Evolutionary conservation across 2,329 filamentous ascomycete species (phyloP).

Genomic region (Hymenoscyphus linearis): DNA sequence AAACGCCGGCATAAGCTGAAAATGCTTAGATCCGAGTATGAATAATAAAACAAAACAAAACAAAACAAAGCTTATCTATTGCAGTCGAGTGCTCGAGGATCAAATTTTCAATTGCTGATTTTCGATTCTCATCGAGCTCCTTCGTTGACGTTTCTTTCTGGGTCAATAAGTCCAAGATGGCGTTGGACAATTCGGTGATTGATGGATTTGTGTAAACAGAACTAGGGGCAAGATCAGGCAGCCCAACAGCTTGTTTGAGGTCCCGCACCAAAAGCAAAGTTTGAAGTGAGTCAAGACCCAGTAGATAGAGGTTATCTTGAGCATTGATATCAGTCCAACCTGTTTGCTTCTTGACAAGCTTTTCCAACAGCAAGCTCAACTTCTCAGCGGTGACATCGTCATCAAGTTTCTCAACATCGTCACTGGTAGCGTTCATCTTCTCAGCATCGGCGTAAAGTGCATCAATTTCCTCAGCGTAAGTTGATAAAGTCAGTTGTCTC

Average conservation of each 20-base stretch:
- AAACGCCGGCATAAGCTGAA: no score
- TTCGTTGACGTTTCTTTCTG: not conserved
- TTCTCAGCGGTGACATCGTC: not conserved
- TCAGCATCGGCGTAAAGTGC: conserved; percentile 29
- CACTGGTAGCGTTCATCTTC: not conserved
- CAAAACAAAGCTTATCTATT: not conserved
- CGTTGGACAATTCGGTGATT: not conserved
- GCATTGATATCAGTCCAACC: conserved; percentile 16
- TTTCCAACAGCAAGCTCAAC: conserved; percentile 28
- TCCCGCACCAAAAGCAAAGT: conserved; percentile 1
- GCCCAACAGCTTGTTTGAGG: not conserved
- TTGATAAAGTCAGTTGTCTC: conserved; percentile 27
- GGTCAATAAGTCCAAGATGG: not conserved
- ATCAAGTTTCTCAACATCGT: not conserved
- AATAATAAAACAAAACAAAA: no score
- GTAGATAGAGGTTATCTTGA: conserved; percentile 6
- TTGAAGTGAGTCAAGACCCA: conserved; percentile 12
- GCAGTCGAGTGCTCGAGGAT: not conserved
- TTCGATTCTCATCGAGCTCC: not conserved
- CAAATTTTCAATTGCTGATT: not conserved
- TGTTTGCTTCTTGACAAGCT: not conserved
- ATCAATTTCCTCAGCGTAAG: conserved; percentile 33
- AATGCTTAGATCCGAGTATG: no score
- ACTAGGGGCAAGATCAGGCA: not conserved
- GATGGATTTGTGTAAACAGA: conserved; percentile 8